Percentiles rank a stretch among this genome's conserved stretches.
phyloP scores from a whole-genome alignment of 805 yeast species.

The Nakazawaea pomicola region DNA sequence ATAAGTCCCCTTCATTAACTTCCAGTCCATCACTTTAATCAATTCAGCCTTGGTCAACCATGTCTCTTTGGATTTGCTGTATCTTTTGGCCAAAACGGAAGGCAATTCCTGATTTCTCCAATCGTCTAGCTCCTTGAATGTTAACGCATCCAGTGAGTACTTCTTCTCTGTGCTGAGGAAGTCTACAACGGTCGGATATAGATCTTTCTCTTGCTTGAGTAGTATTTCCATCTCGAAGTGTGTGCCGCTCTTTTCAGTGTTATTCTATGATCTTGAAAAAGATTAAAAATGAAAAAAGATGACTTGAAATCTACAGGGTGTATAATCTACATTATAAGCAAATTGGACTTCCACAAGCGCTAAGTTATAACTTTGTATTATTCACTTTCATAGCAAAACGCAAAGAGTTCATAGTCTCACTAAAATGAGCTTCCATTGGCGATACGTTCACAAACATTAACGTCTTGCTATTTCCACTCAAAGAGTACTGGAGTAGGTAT shows the following conservation, averaged over 20 bases:
- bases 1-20: slow-evolving; percentile 37
- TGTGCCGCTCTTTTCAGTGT: not conserved
- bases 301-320: no score
- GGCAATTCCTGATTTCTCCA: slow-evolving; percentile 34
- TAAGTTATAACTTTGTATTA: slow-evolving; percentile 34
- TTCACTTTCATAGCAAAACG: slow-evolving; percentile 87
- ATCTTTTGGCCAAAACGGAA: slow-evolving; percentile 20
- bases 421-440: slow-evolving; percentile 53
- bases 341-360: no score
- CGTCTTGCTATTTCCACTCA: slow-evolving; percentile 83
- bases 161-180: slow-evolving; percentile 6
- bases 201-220: not conserved
- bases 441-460: slow-evolving; percentile 90
- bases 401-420: slow-evolving; percentile 79
- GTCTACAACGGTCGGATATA: not conserved
- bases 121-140: slow-evolving; percentile 31
- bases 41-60: slow-evolving; percentile 36
- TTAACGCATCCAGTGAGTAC: slow-evolving; percentile 15
- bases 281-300: no score
- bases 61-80: slow-evolving; percentile 13
- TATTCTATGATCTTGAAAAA: not conserved
- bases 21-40: slow-evolving; percentile 42
- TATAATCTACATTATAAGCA: no score
- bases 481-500: slow-evolving; percentile 74
- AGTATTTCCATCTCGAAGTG: not conserved